Base-by-base conservation (phyloP, 1,284 basidiomycete species). In the Ceratobasidium sp. region DNA sequence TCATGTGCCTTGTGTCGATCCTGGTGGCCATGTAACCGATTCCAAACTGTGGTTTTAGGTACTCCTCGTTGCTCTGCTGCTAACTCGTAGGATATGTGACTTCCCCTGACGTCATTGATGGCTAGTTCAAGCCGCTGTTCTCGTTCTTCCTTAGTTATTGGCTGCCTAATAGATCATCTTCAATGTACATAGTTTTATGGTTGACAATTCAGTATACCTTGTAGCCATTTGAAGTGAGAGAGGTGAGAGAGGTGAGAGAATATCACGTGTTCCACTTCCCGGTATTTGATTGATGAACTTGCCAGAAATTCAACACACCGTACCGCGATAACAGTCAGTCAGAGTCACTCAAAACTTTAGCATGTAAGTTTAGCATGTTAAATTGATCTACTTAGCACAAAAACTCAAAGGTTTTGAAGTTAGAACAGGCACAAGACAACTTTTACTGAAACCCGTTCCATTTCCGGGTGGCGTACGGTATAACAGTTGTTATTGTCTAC, bases 391-490 rank as follows among this genome's bases (percentile, higher is more conserved):
- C 15, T 60, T 11, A 24, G 33, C 44, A 36, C 57, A 60, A 44
- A 60, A 60, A 60, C 11, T 14, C 44, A 60, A 19, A n/a, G 9
- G 5, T 22, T 60, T 22, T 17, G 8, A 22, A 22, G 36, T 15
- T 17, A 6, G 4, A n/a, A 1, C 27, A 24, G 17, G 5, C 31
- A 41, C 44, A 41, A 60, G 11, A 41, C 44, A 9, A 22, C 57
- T 11, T 22, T 14, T 14, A 22, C 31, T 22, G 15, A 60, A 60
- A 60, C 44, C 57, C 33, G 36, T 60, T 15, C 36, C 57, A 60
- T 19, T 60, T 60, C 57, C 31, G 33, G 57, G 57, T 60, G 14
- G n/a, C n/a, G 57, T 44, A 60, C 57, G 33, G 57, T 60, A 60
- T 31, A 22, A n/a, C n/a, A n/a, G n/a, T n/a, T 51, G 22, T n/a